Percentiles rank a stretch among this genome's conserved stretches.
Evolutionary conservation across 257 asterid species (phyloP).

Genomic region (Paulownia fortunei): DNA sequence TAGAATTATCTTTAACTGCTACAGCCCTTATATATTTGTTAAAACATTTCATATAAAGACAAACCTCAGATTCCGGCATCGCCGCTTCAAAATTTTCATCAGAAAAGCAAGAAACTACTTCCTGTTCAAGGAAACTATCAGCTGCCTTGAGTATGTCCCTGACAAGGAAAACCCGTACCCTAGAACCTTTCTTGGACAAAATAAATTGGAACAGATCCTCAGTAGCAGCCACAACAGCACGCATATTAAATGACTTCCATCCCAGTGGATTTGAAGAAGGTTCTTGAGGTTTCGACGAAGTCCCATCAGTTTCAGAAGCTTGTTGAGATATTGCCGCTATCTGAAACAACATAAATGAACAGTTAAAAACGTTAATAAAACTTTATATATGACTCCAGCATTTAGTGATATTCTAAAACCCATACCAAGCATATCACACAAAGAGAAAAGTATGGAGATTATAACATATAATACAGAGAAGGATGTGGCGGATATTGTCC

Average conservation of each 20-base stretch:
- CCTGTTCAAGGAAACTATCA: conserved; percentile 71
- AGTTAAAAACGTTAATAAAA: neutral
- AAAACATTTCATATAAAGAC: conserved; percentile 12
- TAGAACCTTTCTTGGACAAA: conserved; percentile 79
- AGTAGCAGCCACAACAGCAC: conserved; percentile 84
- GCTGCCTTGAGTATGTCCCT: conserved; percentile 75
- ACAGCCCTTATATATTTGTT: neutral
- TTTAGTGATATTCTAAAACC: neutral
- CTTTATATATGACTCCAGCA: neutral
- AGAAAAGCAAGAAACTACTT: conserved; percentile 46
- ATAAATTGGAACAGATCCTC: conserved; percentile 90
- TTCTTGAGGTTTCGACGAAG: conserved; percentile 38
- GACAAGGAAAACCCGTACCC: conserved; percentile 82
- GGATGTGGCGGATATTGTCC: neutral
- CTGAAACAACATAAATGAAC: conserved; percentile 47
- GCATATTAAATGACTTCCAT: conserved; percentile 83
- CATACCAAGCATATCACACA: neutral
- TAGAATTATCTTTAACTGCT: neutral
- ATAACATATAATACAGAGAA: neutral
- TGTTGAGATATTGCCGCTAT: conserved; percentile 83
- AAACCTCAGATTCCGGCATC: conserved; percentile 56
- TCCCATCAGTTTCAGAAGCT: conserved; percentile 55
- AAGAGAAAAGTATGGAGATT: neutral
- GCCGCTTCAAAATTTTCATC: conserved; percentile 43
- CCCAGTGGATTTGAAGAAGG: conserved; percentile 51